A percentile compares a stretch with the other conserved stretches of the same genome.
These are phyloP conservation scores for Penicillium sp. DNA, from an alignment of 2,329 filamentous ascomycete genomes.

Conservation along the genomic window DNA sequence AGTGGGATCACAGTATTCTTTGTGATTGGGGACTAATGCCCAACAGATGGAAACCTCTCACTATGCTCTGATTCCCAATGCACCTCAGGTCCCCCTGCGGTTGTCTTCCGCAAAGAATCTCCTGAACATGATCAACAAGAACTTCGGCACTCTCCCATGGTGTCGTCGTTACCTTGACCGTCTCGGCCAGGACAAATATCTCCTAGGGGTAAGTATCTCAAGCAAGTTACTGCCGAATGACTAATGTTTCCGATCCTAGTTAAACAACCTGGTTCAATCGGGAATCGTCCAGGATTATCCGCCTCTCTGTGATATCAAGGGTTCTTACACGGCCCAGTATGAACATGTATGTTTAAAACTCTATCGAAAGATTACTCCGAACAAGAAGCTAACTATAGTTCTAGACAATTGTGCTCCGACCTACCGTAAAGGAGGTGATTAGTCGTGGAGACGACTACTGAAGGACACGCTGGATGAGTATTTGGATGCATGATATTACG, in stretches of 20 bases:
- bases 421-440: slow-evolving; percentile 84
- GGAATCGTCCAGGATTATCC: slow-evolving; percentile 92
- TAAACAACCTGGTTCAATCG: slow-evolving; percentile 82
- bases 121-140: slow-evolving; percentile 90
- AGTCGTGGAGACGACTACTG: slow-evolving; percentile 85
- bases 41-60: slow-evolving; percentile 77
- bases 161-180: slow-evolving; percentile 90
- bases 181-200: slow-evolving; percentile 92
- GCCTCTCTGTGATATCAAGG: slow-evolving; percentile 88
- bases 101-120: slow-evolving; percentile 83
- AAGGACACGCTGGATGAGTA: slow-evolving; percentile 32
- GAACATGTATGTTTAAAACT: slow-evolving; percentile 75
- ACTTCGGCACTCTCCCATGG: slow-evolving; percentile 91
- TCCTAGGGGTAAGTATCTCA: slow-evolving; percentile 71
- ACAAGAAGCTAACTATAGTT: slow-evolving; percentile 23
- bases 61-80: slow-evolving; percentile 77
- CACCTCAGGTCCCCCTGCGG: slow-evolving; percentile 75
- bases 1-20: slow-evolving; percentile 32
- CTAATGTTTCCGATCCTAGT: slow-evolving; percentile 49
- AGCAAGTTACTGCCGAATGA: not conserved
- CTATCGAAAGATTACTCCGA: not conserved
- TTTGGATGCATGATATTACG: slow-evolving; percentile 5
- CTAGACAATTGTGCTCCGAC: slow-evolving; percentile 76
- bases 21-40: slow-evolving; percentile 14
- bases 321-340: slow-evolving; percentile 91